Conservation (phyloP, 2,329 filamentous ascomycete species). For the Phialophora macrospora region DNA sequence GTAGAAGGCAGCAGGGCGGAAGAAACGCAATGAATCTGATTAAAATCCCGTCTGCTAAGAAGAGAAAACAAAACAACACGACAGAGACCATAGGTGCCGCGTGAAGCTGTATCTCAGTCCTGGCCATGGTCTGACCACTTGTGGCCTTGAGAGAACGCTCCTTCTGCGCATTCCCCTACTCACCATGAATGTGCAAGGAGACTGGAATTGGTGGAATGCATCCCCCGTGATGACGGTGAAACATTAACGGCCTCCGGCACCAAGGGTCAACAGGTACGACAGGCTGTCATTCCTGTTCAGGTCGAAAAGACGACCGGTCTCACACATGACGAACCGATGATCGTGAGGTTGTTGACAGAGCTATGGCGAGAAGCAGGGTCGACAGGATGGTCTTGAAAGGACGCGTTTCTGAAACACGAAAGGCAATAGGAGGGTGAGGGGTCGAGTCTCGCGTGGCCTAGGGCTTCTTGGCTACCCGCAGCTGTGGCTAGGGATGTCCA, state of each 20-base stretch:
- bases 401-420: slow-evolving; percentile 22
- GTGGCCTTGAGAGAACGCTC: slow-evolving; percentile 7
- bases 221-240: slow-evolving; percentile 26
- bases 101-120: slow-evolving; percentile 14
- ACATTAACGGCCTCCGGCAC: slow-evolving; percentile 19
- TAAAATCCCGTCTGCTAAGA: background rate
- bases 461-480: background rate
- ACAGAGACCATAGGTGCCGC: slow-evolving; percentile 14
- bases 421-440: background rate
- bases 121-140: slow-evolving; percentile 19
- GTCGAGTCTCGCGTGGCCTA: background rate
- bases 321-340: slow-evolving; percentile 1
- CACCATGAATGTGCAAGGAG: slow-evolving; percentile 24
- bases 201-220: slow-evolving; percentile 24
- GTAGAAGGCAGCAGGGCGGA: background rate
- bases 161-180: slow-evolving; percentile 6
- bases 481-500: background rate
- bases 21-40: slow-evolving; percentile 11
- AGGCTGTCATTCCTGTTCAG: slow-evolving; percentile 21
- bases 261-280: slow-evolving; percentile 15
- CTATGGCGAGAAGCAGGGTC: slow-evolving; percentile 4
- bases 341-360: slow-evolving; percentile 5
- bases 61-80: slow-evolving; percentile 21
- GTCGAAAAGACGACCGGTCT: slow-evolving; percentile 5
- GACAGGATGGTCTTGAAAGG: slow-evolving; percentile 16